Conservation (phyloP, 768 basidiomycete genomes). For the Tulasnella calospora region DNA sequence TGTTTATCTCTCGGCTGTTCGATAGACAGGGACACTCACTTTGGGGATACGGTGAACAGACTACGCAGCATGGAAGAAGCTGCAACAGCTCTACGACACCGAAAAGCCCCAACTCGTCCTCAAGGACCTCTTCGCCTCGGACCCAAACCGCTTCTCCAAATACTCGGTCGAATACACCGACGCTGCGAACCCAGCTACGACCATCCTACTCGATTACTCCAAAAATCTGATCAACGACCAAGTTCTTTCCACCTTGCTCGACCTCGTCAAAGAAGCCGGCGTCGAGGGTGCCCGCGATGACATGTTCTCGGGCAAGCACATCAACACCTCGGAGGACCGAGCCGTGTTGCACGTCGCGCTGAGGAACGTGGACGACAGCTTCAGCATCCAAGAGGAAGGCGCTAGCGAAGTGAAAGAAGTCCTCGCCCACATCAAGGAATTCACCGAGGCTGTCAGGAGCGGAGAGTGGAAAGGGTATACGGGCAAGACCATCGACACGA, state of each 20-base stretch:
- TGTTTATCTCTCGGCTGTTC: too few relatives aligned
- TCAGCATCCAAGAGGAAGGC: conserved; percentile 61
- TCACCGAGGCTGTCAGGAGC: conserved; percentile 75
- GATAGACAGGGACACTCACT: background rate
- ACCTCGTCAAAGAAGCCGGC: conserved; percentile 77
- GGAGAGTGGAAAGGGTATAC: conserved; percentile 97
- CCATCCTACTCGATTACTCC: conserved; percentile 91
- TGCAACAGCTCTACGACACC: conserved; percentile 74
- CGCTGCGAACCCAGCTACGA: conserved; percentile 57
- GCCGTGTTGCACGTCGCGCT: conserved; percentile 94
- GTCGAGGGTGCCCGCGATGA: conserved; percentile 80
- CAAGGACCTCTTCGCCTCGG: conserved; percentile 87
- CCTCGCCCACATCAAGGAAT: conserved; percentile 85
- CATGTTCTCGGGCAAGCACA: conserved; percentile 95
- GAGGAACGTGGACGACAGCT: conserved; percentile 58
- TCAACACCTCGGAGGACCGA: conserved; percentile 97
- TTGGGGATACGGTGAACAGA: conserved; percentile 45
- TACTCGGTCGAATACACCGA: conserved; percentile 76
- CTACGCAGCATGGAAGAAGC: conserved; percentile 85
- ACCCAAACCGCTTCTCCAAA: conserved; percentile 79
- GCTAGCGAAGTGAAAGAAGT: conserved; percentile 78
- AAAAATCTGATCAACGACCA: conserved; percentile 91
- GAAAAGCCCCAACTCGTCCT: conserved; percentile 71
- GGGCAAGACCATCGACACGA: conserved; percentile 85
- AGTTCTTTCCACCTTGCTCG: conserved; percentile 70